Base-by-base conservation (phyloP, 352 stramenopile species). In the Halophytophthora polymorphica region DNA sequence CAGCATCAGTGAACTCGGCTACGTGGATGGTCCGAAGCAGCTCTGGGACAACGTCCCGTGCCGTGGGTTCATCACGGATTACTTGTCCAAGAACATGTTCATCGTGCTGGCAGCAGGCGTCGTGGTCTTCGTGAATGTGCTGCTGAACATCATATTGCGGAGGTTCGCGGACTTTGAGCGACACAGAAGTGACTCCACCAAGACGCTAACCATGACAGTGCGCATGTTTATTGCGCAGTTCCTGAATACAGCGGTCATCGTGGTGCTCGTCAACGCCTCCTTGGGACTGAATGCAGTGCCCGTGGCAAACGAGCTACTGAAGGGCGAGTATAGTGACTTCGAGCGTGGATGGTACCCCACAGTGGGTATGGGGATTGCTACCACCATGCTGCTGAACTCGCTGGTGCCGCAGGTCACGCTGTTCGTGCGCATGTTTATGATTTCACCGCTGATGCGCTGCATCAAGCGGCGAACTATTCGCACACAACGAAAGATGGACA, bases 141-240 rank as follows among this genome's bases (percentile, higher is more conserved):
- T 75, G 36, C 55, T 86, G 2, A 63, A 79, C 35, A 66, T 31
- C 2, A 73, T 82, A 14, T 44, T 86, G 28, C 65, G 68, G 0
- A 50, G 58, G 11, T 77, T 86, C 35, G 61, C 64, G 6, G 52
- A 56, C 2, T 79, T 84, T 31, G 75, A 86, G 50, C 61, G 63
- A 5, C 75, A 83, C 39, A 69, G 59, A 11, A 84, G 72, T 38
- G 72, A 80, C 48, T 83, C 75, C 2, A 52, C 69, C 15, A 73
- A 58, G 53, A 77, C 72, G 2, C 60, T 73, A 4, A 45, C 62
- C 19, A 67, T 80, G 18, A 62, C 66, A 6, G 18, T 77, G 13
- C 76, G 77, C 41, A 72, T 84, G 52, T 81, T 86, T 37, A 44
- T 47, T 11, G 67, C 72, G 15, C 71, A 84, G 42, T 84, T 83